These are phyloP conservation scores for Blepharisma undulans DNA, from an alignment of 169 alveolate species.

Conservation along the genomic window DNA sequence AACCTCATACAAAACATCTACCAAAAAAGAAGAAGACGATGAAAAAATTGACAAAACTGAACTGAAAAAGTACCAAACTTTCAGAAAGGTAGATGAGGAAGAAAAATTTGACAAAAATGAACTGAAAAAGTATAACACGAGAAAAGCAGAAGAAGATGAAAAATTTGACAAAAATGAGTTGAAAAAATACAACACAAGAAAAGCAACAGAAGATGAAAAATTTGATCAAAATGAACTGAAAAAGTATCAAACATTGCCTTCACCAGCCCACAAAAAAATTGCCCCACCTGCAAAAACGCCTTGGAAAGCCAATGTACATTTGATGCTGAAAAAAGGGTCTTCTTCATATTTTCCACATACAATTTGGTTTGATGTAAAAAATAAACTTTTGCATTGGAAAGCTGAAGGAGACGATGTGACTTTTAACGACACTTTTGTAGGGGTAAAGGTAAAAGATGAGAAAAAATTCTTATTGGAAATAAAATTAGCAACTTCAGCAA, in stretches of 20 bases:
- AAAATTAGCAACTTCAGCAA: background rate
- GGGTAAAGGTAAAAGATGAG: background rate
- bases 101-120: too few species aligned
- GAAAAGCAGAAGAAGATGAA: background rate
- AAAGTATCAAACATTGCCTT: background rate
- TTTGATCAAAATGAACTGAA: background rate
- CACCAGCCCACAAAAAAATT: background rate
- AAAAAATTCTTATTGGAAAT: background rate
- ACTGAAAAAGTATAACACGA: too few species aligned
- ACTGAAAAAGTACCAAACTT: background rate
- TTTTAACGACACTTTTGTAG: background rate
- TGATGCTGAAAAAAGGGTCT: background rate
- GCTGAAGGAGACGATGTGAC: conserved; percentile 30
- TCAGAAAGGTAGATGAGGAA: too few species aligned
- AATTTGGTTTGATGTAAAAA: background rate
- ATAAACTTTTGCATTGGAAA: background rate
- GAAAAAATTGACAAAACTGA: background rate
- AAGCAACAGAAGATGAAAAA: background rate
- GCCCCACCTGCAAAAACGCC: background rate
- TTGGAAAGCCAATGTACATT: background rate
- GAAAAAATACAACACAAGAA: background rate
- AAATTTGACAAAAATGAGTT: background rate
- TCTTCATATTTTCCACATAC: background rate
- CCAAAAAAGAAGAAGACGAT: background rate
- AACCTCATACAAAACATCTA: background rate